A percentile compares a stretch with the other conserved stretches of the same genome.
Conservation (phyloP, 163 green algal species). For the Scenedesmus sp. region DNA sequence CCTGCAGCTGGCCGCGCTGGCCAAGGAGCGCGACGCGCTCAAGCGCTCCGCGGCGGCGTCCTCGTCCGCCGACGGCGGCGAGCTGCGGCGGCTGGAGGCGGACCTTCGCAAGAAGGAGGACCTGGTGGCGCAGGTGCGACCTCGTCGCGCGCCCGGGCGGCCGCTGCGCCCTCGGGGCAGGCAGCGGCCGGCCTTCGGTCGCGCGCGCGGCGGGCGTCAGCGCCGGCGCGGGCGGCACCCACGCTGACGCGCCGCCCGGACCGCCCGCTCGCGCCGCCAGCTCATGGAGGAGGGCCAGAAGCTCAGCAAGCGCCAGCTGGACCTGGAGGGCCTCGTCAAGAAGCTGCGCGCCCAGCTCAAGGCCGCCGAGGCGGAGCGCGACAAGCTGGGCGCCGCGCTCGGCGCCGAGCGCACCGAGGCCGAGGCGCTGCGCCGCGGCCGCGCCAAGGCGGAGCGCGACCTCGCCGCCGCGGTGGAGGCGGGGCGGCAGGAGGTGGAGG, state of each 20-base stretch:
- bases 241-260: neutral
- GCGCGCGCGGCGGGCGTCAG: too few species aligned
- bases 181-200: too few species aligned
- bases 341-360: constrained; percentile 68
- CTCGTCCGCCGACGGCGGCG: neutral
- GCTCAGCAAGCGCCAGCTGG: constrained; percentile 90
- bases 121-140: constrained; percentile 72
- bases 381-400: constrained; percentile 60
- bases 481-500: constrained; percentile 70
- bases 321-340: constrained; percentile 87
- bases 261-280: constrained; percentile 49
- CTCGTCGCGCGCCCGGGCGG: too few species aligned
- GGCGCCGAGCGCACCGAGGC: constrained; percentile 57
- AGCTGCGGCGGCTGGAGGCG: constrained; percentile 49
- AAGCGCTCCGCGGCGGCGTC: constrained; percentile 58
- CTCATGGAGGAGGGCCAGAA: constrained; percentile 94
- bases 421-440: constrained; percentile 48
- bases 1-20: constrained; percentile 83
- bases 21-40: constrained; percentile 92
- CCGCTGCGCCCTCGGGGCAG: too few species aligned
- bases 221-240: too few species aligned
- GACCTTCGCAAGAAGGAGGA: constrained; percentile 92
- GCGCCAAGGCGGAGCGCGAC: constrained; percentile 66
- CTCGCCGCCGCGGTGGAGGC: constrained; percentile 65
- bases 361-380: constrained; percentile 11